A percentile compares a stretch with the other conserved stretches of the same genome.
Conservation (phyloP, 805 yeast species). For the Pichia sporocuriosa region DNA sequence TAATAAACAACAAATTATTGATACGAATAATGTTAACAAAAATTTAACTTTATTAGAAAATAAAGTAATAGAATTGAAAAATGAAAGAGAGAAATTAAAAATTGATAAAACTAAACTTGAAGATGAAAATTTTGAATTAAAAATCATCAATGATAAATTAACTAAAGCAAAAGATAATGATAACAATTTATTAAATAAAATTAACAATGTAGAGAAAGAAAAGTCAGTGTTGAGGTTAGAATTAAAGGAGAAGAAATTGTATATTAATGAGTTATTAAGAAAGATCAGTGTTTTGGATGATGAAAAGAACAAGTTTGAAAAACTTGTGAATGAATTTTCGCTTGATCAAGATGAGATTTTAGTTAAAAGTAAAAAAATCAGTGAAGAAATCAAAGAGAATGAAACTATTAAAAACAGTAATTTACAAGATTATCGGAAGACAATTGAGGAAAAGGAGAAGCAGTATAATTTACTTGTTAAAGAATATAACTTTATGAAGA, state of each 20-base stretch:
- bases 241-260: constrained; percentile 13
- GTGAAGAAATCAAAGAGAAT: constrained; percentile 2
- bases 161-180: background rate
- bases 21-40: constrained; percentile 1
- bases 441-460: constrained; percentile 16
- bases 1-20: background rate
- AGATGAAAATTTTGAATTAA: constrained; percentile 3
- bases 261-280: constrained; percentile 14
- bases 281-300: constrained; percentile 12
- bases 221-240: constrained; percentile 3
- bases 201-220: constrained; percentile 2
- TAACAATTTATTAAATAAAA: constrained; percentile 17
- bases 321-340: constrained; percentile 17
- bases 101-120: background rate
- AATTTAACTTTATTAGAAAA: constrained; percentile 3
- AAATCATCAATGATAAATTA: background rate
- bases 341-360: constrained; percentile 17
- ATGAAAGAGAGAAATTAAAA: background rate
- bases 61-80: constrained; percentile 1
- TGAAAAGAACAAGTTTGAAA: constrained; percentile 16
- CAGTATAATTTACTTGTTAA: constrained; percentile 18
- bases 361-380: constrained; percentile 14
- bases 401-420: background rate
- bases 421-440: constrained; percentile 18
- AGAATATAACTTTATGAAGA: constrained; percentile 29